Base-by-base conservation (phyloP, 768 basidiomycete species). In the Auricularia sp. region DNA sequence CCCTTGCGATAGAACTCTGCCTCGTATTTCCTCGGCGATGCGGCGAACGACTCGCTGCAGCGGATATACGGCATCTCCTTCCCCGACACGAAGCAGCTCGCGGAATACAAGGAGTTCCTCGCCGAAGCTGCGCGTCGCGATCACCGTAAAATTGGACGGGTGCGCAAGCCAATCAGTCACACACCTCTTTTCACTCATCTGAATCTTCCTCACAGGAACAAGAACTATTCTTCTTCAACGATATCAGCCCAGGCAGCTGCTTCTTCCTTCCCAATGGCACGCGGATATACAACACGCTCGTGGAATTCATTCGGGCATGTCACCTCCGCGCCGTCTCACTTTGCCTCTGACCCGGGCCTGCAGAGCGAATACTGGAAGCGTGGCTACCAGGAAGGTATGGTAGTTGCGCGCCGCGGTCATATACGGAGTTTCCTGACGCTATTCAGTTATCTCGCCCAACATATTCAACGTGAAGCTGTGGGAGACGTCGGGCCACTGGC, bases 251-350 rank as follows among this genome's bases (percentile, higher is more conserved):
- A 2, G 97, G 97, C 66, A 91, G 87, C 72, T 88, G 88, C 64
- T 98, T 99, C 84, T 98, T 94, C 84, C 82, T 98, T 64, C 97
- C 97, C 14, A 93, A 98, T 71, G 97, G 97, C 34, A 93, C 96
- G 2, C 83, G 96, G 66, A 93, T 99, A 75, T 98, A 98, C 77
- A 98, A 98, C 76, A 81, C 91, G 12, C 83, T 99, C 51, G 75
- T 95, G 42, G 92, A 96, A 66, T 81, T 97, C 68, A 88, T 98
- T 83, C 84, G 92, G 58, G 39, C 12, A 42, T 14, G 39, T 7
- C 2, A 43, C 33, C 18, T 44, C 68, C 23, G 67, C 18, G 11
- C 47, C 60, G 11, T 23, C 60, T 3, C 65, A 39, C 39, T 12
- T 42, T 42, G 39, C 39, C 29, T 29, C 29, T 29, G 29, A 29